phyloP scores from a whole-genome alignment of 2,329 filamentous ascomycete species.

The Trichoderma arundinaceum region DNA sequence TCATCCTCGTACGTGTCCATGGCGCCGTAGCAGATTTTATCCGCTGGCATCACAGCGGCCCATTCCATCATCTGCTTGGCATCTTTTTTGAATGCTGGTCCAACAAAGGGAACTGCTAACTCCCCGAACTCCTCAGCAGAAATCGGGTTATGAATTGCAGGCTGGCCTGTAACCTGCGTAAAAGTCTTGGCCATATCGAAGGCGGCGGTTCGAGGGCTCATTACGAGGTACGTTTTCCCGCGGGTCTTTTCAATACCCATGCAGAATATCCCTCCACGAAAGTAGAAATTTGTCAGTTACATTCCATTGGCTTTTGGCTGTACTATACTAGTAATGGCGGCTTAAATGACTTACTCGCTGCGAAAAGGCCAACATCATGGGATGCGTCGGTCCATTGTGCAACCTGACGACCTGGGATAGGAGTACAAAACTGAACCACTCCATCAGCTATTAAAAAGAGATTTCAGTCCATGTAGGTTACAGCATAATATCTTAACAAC shows the following conservation, averaged over 20 bases:
- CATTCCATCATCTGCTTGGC: constrained; percentile 1
- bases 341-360: neutral
- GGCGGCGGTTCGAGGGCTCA: neutral
- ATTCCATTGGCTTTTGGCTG: neutral
- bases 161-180: neutral
- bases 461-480: neutral
- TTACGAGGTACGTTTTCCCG: neutral
- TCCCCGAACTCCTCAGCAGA: neutral
- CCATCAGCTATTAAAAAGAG: neutral
- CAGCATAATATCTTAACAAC: neutral
- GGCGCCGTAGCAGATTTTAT: neutral
- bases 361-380: neutral
- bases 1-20: neutral
- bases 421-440: neutral
- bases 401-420: neutral
- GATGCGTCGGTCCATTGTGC: neutral
- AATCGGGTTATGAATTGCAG: neutral
- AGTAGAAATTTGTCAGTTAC: neutral
- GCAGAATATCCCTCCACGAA: neutral
- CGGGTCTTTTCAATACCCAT: neutral
- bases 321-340: neutral
- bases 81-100: neutral
- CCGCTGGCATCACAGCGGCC: neutral
- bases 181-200: neutral
- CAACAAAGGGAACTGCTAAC: neutral